These are phyloP conservation scores for Globisporangium camurandrum DNA, from an alignment of 352 stramenopile species.

Conservation along the genomic window DNA sequence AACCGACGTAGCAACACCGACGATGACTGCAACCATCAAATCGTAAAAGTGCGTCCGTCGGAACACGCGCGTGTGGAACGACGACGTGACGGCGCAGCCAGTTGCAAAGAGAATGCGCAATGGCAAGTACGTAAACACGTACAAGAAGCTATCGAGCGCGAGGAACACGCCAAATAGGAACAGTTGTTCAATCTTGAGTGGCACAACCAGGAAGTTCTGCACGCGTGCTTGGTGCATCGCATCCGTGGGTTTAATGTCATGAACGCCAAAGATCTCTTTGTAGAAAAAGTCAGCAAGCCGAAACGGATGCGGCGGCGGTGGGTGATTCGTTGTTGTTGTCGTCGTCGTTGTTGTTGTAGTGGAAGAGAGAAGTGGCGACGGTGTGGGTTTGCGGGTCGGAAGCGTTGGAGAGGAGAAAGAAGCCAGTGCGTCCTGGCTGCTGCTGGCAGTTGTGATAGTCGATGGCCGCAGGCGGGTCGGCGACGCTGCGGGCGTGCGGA, in stretches of 20 bases:
- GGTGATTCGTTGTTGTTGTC: neutral
- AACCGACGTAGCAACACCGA: constrained; percentile 65
- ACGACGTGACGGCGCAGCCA: constrained; percentile 65
- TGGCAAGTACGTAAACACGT: constrained; percentile 95
- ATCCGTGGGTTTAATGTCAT: constrained; percentile 72
- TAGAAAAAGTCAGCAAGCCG: constrained; percentile 74
- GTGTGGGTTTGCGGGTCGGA: too few relatives aligned
- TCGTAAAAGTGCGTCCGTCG: constrained; percentile 88
- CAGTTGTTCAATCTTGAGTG: constrained; percentile 73
- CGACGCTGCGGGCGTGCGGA: too few relatives aligned
- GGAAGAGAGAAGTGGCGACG: constrained; percentile 2
- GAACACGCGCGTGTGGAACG: constrained; percentile 70
- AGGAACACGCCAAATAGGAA: constrained; percentile 93
- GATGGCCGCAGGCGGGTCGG: too few relatives aligned
- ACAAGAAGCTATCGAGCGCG: constrained; percentile 96
- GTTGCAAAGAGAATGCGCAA: constrained; percentile 84
- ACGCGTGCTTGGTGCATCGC: constrained; percentile 72
- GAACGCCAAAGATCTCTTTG: constrained; percentile 79
- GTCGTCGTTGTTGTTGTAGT: neutral
- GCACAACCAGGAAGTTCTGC: constrained; percentile 76
- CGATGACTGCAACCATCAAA: constrained; percentile 84
- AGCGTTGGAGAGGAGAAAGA: too few relatives aligned
- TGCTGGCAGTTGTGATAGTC: too few relatives aligned
- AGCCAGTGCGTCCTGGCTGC: too few relatives aligned
- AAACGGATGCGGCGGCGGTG: constrained; percentile 38